Base-by-base conservation (phyloP, 2,329 filamentous ascomycete genomes). In the Aspergillus luchuensis region DNA sequence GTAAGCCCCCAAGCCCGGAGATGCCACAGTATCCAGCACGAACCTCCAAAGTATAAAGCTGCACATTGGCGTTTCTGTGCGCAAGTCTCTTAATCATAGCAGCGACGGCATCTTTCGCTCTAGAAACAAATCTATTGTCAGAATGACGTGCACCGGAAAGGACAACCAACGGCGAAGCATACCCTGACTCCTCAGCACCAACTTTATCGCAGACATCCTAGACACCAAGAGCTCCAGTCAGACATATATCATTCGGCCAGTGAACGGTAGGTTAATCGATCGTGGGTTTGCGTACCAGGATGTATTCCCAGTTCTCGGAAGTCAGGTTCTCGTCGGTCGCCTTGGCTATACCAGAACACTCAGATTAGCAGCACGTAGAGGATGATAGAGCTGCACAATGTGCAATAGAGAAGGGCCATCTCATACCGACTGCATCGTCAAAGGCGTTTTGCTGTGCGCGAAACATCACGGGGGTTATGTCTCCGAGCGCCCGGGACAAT, bases 301-400 rank as follows among this genome's bases (percentile, higher is more conserved):
- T 89, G 67, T 82, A 88, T 74, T 90, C 88, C 88, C 88, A 91
- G 75, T 90, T 90, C 78, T 96, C 86, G 30, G 89, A 90, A 21
- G 93, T 98, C 70, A 98, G 86, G 79, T 97, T 99, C 84, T 99
- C 95, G 79, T 99, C 95, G 59, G 95, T 99, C 73, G 95, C 93
- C 80, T 90, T 90, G 72, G 87, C 88, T 89, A 71, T 67, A 70
- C 17, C 57, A 56, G 28, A 48, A 2, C 19, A 3, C 23, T n/a
- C 3, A 49, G 17, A 13, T 47, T 25, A 47, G 23, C 21, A 54
- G 10, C 33, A n/a, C 13, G 19, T 43, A n/a, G 3, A 7, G 21
- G 5, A 25, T 41, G 1, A 38, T 13, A 15, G 3, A 4, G 11
- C 4, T 25, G 8, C 7, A 25, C 8, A 54, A 23, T 5, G n/a